Conservation (phyloP, 805 yeast genomes). For the Myxozyma lipomycoides region DNA sequence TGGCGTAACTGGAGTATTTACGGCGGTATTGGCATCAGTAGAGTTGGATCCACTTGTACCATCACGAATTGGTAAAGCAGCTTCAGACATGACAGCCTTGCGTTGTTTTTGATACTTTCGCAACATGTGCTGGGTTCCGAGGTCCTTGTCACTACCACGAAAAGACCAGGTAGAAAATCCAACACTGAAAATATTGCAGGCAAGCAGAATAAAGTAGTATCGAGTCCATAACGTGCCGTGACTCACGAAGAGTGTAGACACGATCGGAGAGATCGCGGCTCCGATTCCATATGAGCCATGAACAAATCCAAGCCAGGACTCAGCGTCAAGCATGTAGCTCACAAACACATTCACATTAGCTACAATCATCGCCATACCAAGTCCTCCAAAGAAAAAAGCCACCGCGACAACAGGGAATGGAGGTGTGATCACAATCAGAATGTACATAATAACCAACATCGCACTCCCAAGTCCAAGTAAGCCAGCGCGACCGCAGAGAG, state of each 20-base stretch:
- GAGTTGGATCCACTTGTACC: not conserved
- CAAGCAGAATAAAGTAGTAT: conserved; percentile 50
- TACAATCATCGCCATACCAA: conserved; percentile 49
- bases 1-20: not conserved
- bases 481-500: conserved; percentile 38
- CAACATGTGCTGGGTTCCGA: conserved; percentile 19
- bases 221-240: conserved; percentile 52
- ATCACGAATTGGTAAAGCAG: not conserved
- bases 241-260: conserved; percentile 54
- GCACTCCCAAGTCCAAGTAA: conserved; percentile 43
- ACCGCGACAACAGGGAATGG: conserved; percentile 47
- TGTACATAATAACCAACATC: conserved; percentile 42
- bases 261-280: conserved; percentile 64
- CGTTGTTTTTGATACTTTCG: conserved; percentile 8
- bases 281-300: conserved; percentile 74
- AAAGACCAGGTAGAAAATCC: conserved; percentile 45
- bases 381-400: conserved; percentile 56
- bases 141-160: conserved; percentile 23
- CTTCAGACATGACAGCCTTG: not conserved
- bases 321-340: conserved; percentile 48
- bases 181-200: conserved; percentile 38
- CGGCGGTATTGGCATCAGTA: not conserved
- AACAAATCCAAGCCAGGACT: conserved; percentile 55
- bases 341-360: conserved; percentile 53
- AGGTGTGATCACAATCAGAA: conserved; percentile 48